These are phyloP conservation scores for Biscogniauxia marginata DNA, from an alignment of 2,329 filamentous ascomycete species.

Conservation along the genomic window DNA sequence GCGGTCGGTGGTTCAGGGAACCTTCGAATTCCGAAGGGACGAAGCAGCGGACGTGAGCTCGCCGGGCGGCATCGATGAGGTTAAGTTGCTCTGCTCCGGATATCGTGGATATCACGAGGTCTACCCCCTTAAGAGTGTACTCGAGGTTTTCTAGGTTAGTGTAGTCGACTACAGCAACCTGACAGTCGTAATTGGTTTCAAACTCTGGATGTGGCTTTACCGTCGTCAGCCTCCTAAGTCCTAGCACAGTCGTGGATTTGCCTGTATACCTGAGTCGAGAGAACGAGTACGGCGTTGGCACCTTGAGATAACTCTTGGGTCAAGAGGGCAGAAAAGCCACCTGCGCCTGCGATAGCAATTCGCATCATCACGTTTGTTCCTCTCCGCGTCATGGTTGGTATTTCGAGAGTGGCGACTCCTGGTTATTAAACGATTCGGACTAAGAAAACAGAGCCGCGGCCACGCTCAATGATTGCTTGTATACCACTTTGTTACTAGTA, in stretches of 20 bases:
- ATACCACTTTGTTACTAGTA: slow-evolving; percentile 14
- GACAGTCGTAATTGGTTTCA: slow-evolving; percentile 53
- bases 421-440: slow-evolving; percentile 13
- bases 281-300: slow-evolving; percentile 66
- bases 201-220: slow-evolving; percentile 54
- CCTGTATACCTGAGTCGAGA: slow-evolving; percentile 61
- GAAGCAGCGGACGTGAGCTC: slow-evolving; percentile 64
- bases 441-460: slow-evolving; percentile 12
- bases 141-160: slow-evolving; percentile 54
- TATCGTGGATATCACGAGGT: slow-evolving; percentile 74
- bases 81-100: slow-evolving; percentile 64
- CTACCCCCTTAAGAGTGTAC: slow-evolving; percentile 68
- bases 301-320: slow-evolving; percentile 61
- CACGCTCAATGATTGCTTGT: slow-evolving; percentile 13
- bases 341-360: slow-evolving; percentile 61
- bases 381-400: slow-evolving; percentile 25
- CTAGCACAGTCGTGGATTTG: not conserved
- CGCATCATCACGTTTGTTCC: slow-evolving; percentile 49
- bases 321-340: slow-evolving; percentile 57
- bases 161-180: slow-evolving; percentile 70
- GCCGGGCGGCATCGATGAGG: slow-evolving; percentile 69
- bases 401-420: slow-evolving; percentile 5
- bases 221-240: slow-evolving; percentile 16
- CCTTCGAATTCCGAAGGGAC: slow-evolving; percentile 78
- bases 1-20: slow-evolving; percentile 51